Percentiles rank a stretch among this genome's conserved stretches.
Evolutionary conservation across 768 basidiomycete genomes (phyloP).

Genomic region (Crepidotus variabilis): DNA sequence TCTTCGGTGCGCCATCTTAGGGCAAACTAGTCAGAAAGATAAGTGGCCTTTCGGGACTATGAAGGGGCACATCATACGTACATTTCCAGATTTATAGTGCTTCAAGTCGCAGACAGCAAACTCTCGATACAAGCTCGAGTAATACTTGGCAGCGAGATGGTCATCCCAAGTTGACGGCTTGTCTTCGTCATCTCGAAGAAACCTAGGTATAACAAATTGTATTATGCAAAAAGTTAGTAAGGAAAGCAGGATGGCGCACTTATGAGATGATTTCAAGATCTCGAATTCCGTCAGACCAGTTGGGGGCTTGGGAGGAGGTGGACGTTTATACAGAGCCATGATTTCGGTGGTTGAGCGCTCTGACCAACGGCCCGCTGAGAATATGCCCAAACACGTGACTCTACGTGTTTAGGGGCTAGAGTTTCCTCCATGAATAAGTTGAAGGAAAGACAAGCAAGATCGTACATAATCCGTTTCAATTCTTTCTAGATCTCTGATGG

Average conservation of each 20-base stretch:
- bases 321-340: constrained; percentile 35
- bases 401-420: no score
- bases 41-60: neutral
- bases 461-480: no score
- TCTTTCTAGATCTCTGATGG: no score
- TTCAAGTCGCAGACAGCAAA: constrained; percentile 92
- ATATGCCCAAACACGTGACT: neutral
- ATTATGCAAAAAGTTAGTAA: neutral
- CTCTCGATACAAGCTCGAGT: constrained; percentile 84
- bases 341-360: neutral
- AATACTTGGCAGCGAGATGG: constrained; percentile 84
- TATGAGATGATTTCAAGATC: constrained; percentile 71
- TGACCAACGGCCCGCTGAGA: neutral
- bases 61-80: constrained; percentile 28
- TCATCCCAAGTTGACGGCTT: constrained; percentile 68
- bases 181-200: constrained; percentile 68
- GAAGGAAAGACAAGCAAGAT: no score
- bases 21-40: constrained; percentile 55
- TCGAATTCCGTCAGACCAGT: constrained; percentile 62
- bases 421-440: no score
- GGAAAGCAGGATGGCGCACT: no score
- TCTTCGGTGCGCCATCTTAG: constrained; percentile 92
- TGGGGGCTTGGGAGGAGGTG: constrained; percentile 25
- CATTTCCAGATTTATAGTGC: constrained; percentile 91
- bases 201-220: constrained; percentile 38